Base-by-base conservation (phyloP, 441 rosid species). In the Flueggea neowawraea region DNA sequence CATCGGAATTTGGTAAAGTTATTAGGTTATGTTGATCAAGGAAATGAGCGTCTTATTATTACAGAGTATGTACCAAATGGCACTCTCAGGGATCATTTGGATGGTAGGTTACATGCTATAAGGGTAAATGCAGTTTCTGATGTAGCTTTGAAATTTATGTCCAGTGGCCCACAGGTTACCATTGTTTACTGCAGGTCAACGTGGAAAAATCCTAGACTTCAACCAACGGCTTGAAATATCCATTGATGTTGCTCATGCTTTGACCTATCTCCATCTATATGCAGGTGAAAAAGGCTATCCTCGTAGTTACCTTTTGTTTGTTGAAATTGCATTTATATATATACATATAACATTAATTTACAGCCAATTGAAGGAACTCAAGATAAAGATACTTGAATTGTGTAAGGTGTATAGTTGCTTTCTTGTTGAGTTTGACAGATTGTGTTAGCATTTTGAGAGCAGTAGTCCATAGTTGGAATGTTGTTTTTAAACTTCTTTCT, bases 21-120 rank as follows among this genome's bases (percentile, higher is more conserved):
- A 54, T 94, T 91, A 56, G 96, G 96, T 77, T 95, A 80, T 67
- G 82, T 95, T 52, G 96, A 91, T 62, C 75, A 73, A 75, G 96
- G 95, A 75, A 67, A 82, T 49, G 99, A 95, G 63, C 88, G 96
- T 60, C 96, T 95, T 71, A 84, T 95, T 63, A 86, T 95, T 61
- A 91, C 99, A 3, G 99, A 95, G 77, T 95, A 73, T 64, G 91
- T 95, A 44, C 77, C 88, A 52, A 95, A 95, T 69, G 97, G 99
- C 55, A 89, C 95, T 73, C 92, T 95, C 45, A 84, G 99, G 69
- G 99, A 88, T 47, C 97, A 89, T 75, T 77, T 95, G 79, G 97
- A 95, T 82, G 96, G 99, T 94, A 80, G 88, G 62, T 66, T 61
- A 28, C 62, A 55, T 52, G 15, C 16, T 43, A 14, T 10, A 6